These are phyloP conservation scores for Kurtzmaniella cleridarum DNA, from an alignment of 805 yeast species.

Conservation along the genomic window DNA sequence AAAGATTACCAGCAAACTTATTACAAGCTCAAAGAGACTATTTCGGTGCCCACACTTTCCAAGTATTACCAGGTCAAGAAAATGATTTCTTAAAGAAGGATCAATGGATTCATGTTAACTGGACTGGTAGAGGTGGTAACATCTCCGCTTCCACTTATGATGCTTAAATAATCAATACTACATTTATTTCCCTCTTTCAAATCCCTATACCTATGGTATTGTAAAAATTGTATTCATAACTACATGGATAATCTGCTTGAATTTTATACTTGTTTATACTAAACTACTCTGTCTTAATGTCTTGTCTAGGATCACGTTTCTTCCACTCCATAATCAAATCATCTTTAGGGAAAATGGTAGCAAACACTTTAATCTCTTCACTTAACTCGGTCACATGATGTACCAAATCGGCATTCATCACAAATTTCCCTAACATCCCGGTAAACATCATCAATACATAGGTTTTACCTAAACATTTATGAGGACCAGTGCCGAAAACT, in stretches of 20 bases:
- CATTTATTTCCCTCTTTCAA: too few species aligned
- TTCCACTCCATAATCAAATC: slow-evolving; percentile 78
- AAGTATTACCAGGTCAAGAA: slow-evolving; percentile 83
- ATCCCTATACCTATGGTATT: too few species aligned
- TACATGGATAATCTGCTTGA: too few species aligned
- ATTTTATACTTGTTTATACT: too few species aligned
- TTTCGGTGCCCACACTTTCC: slow-evolving; percentile 99
- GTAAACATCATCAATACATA: slow-evolving; percentile 90
- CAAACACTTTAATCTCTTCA: slow-evolving; percentile 93
- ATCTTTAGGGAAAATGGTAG: slow-evolving; percentile 97
- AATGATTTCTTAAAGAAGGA: slow-evolving; percentile 71
- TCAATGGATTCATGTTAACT: slow-evolving; percentile 89
- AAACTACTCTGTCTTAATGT: too few species aligned
- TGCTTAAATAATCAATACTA: slow-evolving; percentile 58
- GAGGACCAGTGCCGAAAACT: slow-evolving; percentile 96
- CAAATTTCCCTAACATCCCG: slow-evolving; percentile 86
- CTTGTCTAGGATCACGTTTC: slow-evolving; percentile 48
- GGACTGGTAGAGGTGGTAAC: slow-evolving; percentile 99
- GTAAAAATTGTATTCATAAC: too few species aligned
- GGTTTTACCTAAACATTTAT: slow-evolving; percentile 90
- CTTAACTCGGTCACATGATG: slow-evolving; percentile 80
- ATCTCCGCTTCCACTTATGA: slow-evolving; percentile 91
- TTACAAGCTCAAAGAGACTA: slow-evolving; percentile 99
- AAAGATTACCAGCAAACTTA: slow-evolving; percentile 92
- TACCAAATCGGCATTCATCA: slow-evolving; percentile 70